A percentile compares a stretch with the other conserved stretches of the same genome.
Conservation (phyloP, 148 eudicot species). For the Oxyria digyna region DNA sequence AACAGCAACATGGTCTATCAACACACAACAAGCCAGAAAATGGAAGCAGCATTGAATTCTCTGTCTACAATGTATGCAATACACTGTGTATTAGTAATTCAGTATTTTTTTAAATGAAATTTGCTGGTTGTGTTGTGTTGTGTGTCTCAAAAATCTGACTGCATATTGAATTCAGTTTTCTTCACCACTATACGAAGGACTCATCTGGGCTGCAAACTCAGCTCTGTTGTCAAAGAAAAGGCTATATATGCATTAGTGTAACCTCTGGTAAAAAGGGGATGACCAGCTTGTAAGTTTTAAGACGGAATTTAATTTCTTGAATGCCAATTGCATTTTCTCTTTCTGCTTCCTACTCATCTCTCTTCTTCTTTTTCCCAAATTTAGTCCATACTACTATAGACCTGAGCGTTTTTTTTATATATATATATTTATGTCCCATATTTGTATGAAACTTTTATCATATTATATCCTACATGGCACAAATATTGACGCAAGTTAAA, state of each 20-base stretch:
- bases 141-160: neutral
- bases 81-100: neutral
- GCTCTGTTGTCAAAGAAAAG: neutral
- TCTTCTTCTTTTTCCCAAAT: neutral
- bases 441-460: neutral
- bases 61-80: neutral
- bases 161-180: neutral
- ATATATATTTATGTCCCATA: neutral
- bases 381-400: too few species aligned
- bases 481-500: too few species aligned
- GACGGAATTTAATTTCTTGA: neutral
- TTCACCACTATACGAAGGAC: neutral
- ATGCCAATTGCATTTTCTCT: neutral
- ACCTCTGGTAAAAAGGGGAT: neutral
- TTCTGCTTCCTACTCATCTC: neutral
- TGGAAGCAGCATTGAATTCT: constrained; percentile 7
- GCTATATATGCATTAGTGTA: neutral
- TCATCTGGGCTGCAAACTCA: neutral
- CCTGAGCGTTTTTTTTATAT: too few species aligned
- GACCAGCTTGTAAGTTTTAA: neutral
- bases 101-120: neutral
- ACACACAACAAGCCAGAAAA: neutral
- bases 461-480: neutral
- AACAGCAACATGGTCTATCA: neutral
- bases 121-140: neutral